Base-by-base conservation (phyloP, 2,329 filamentous ascomycete genomes). In the Botrytis medusae region DNA sequence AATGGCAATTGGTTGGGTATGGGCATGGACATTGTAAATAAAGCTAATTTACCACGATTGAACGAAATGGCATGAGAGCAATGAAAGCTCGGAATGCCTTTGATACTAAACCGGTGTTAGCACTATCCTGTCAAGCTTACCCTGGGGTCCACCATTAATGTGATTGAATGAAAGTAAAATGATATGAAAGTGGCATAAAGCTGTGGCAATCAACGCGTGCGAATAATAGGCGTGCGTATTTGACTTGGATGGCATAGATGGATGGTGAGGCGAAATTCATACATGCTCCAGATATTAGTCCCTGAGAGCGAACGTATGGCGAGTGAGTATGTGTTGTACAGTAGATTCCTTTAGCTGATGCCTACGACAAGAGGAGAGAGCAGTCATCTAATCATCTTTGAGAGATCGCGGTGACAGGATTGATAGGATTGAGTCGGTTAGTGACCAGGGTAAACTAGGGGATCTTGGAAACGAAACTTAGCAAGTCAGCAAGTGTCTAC, bases 381-480 rank as follows among this genome's bases (percentile, higher is more conserved):
- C 16, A 46, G 34, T 18, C 51, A 42, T 12, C 62, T 34, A 67
- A 54, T 67, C 64, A 54, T 29, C 7, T 29, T 67, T 29, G 64
- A 68, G 64, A 68, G 65, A 68, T 40, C 48, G 48, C 65, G 65
- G 65, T 42, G 65, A 68, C 65, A 57, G 65, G 65, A 68, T 68
- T 25, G 40, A 54, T 42, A 57, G 65, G 65, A 57, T 54, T 57
- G 65, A 68, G 65, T 68, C 65, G 48, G 7, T 20, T 18, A 8
- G 8, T 22, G 65, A 68, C 65, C 16, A 68, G 65, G 65, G 64
- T 42, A 22, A n/a, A 40, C 16, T 68, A 57, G 46, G 32, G 46
- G 44, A 29, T 40, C 64, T 68, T 68, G 48, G 34, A 51, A 34
- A 67, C 22, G 46, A 57, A 57, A 57, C 51, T 57, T 57, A 57